Evolutionary conservation across 768 basidiomycete genomes (phyloP), one percentile per base, ranked within the genome.

Genomic region (Leucosporidium scottii): DNA sequence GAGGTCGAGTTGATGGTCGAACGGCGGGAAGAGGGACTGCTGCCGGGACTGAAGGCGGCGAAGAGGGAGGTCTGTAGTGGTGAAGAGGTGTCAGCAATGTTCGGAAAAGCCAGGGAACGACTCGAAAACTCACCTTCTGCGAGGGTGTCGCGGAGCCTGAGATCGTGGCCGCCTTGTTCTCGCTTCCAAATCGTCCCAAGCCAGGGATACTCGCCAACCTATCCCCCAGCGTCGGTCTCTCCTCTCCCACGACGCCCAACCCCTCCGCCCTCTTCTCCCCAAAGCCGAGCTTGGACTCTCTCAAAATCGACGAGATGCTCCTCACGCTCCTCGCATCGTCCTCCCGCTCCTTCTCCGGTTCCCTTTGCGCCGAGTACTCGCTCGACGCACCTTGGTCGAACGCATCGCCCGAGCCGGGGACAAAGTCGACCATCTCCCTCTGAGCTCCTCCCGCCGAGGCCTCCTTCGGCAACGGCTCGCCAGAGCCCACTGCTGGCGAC

Each of bases 141-240:
- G 62, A 56, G 18, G 56, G 28, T 72, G 72, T 44, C 59, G 67
- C 30, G 50, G 30, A 36, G 55, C 67, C 59, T 59, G 65, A 7
- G 36, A 44, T 23, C 28, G 21, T 60, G 50, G 61, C 57, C 18
- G 64, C 58, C 59, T 27, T 30, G 28, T 44, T 49, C 23, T 65
- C 61, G n/a, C 57, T 20, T 58, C 55, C 51, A 77, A 76, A 64
- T 77, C 78, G 53, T 82, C 78, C 51, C 83, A 81, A 60, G 83
- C 80, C 66, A 80, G 86, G 10, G 77, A 93, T 84, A 66, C 84
- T 85, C 10, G 91, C 89, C 74, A 97, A 78, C 48, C 93, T 82
- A 79, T 93, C 92, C 23, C 88, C 84, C 53, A 97, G 78, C 72
- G 85, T 93, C 78, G 86, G 87, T 64, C 91, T 79, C 51, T 82